A percentile compares a stretch with the other conserved stretches of the same genome.
Evolutionary conservation across 1,284 basidiomycete genomes (phyloP).

Genomic region (Ceratobasidium theobromae): DNA sequence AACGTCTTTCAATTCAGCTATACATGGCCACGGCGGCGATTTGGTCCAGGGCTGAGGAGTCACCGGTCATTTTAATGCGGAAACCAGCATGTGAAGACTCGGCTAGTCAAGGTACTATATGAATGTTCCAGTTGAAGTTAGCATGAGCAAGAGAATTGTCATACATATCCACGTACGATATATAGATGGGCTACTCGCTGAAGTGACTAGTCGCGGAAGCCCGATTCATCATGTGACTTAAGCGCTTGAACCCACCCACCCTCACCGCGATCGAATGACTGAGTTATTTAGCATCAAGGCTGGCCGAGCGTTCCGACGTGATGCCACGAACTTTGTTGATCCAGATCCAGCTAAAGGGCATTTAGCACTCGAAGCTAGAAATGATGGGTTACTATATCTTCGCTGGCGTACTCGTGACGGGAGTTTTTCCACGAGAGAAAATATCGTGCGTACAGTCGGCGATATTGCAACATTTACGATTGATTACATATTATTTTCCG

Average conservation of each 20-base stretch:
- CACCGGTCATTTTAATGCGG: too few species aligned
- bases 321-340: conserved; percentile 65
- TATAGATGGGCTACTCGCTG: too few species aligned
- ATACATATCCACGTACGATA: too few species aligned
- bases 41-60: too few species aligned
- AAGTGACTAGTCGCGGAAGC: background rate
- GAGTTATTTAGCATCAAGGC: conserved; percentile 57
- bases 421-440: conserved; percentile 50
- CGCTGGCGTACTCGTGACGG: conserved; percentile 67
- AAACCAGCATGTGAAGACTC: too few species aligned
- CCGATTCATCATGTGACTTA: background rate
- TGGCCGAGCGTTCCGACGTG: conserved; percentile 68
- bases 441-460: conserved; percentile 53
- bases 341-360: conserved; percentile 68
- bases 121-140: too few species aligned
- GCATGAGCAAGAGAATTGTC: too few species aligned
- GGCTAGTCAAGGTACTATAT: too few species aligned
- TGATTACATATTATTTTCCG: background rate
- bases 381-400: conserved; percentile 75
- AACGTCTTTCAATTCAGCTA: too few species aligned
- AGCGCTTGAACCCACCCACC: background rate
- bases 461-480: background rate
- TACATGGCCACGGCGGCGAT: too few species aligned
- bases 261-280: background rate
- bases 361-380: conserved; percentile 62